These are phyloP conservation scores for Santalum album DNA, from an alignment of 164 flowering plant genomes.

Conservation along the genomic window DNA sequence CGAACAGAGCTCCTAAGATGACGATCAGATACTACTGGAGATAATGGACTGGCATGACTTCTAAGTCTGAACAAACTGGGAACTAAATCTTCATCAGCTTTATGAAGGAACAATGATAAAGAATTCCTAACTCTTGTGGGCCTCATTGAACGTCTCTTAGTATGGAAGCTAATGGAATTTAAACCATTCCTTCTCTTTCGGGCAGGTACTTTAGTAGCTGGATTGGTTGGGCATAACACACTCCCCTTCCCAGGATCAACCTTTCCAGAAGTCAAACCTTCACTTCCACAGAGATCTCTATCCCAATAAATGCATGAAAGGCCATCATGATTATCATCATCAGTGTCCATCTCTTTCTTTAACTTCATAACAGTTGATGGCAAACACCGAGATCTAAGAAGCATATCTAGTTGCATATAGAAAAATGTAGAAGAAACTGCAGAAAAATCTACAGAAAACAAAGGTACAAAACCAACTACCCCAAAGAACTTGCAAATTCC, in stretches of 20 bases:
- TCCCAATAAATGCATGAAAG: slow-evolving; percentile 10
- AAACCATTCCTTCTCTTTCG: slow-evolving; percentile 20
- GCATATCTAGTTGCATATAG: slow-evolving; percentile 33
- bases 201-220: slow-evolving; percentile 13
- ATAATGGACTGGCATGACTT: slow-evolving; percentile 16
- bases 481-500: slow-evolving; percentile 55
- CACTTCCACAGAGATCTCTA: slow-evolving; percentile 3
- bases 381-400: slow-evolving; percentile 17
- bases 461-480: slow-evolving; percentile 28
- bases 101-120: slow-evolving; percentile 15
- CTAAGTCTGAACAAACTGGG: slow-evolving; percentile 20
- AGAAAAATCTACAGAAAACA: slow-evolving; percentile 47
- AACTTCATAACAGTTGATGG: slow-evolving; percentile 12
- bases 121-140: slow-evolving; percentile 29
- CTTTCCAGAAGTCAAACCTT: slow-evolving; percentile 3
- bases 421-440: slow-evolving; percentile 57
- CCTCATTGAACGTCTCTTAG: slow-evolving; percentile 43
- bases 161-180: slow-evolving; percentile 28
- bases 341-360: background rate
- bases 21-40: slow-evolving; percentile 15
- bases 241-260: too few species aligned
- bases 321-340: background rate
- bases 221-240: slow-evolving; percentile 12
- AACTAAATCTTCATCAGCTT: slow-evolving; percentile 16
- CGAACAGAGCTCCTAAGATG: slow-evolving; percentile 25